A percentile compares a stretch with the other conserved stretches of the same genome.
These are phyloP conservation scores for Chondrostereum purpureum DNA, from an alignment of 1,284 basidiomycete species.

Conservation along the genomic window DNA sequence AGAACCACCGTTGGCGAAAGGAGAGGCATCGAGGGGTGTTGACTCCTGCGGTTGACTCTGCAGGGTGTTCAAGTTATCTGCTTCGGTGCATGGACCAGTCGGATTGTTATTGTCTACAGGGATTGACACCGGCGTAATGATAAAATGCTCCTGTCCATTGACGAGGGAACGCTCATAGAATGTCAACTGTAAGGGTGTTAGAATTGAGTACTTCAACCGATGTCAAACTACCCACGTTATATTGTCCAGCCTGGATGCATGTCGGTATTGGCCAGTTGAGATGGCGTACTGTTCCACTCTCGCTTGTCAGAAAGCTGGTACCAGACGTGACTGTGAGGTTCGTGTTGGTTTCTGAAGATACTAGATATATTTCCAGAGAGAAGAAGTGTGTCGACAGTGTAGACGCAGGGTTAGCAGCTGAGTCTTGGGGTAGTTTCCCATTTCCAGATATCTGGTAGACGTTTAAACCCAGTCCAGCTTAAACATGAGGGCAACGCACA, in stretches of 20 bases:
- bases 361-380: constrained; percentile 41
- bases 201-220: neutral
- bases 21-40: constrained; percentile 16
- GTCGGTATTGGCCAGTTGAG: constrained; percentile 36
- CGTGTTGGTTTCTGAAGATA: constrained; percentile 31
- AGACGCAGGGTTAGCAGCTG: constrained; percentile 29
- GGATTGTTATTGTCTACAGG: constrained; percentile 29
- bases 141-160: constrained; percentile 29
- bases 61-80: constrained; percentile 24
- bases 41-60: constrained; percentile 31
- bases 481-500: too few relatives aligned
- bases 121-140: constrained; percentile 39
- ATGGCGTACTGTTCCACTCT: constrained; percentile 43
- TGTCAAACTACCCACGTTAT: constrained; percentile 34
- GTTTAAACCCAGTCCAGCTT: too few relatives aligned
- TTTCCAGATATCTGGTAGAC: constrained; percentile 36
- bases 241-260: constrained; percentile 38
- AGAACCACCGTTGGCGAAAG: neutral
- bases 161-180: constrained; percentile 40
- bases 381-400: constrained; percentile 32
- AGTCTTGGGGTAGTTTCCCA: constrained; percentile 31
- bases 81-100: constrained; percentile 21
- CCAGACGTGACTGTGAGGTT: constrained; percentile 43
- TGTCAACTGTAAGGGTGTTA: constrained; percentile 24
- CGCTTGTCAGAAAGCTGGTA: constrained; percentile 31